Conservation (phyloP, 2,329 filamentous ascomycete species). For the Monosporascus sp. region DNA sequence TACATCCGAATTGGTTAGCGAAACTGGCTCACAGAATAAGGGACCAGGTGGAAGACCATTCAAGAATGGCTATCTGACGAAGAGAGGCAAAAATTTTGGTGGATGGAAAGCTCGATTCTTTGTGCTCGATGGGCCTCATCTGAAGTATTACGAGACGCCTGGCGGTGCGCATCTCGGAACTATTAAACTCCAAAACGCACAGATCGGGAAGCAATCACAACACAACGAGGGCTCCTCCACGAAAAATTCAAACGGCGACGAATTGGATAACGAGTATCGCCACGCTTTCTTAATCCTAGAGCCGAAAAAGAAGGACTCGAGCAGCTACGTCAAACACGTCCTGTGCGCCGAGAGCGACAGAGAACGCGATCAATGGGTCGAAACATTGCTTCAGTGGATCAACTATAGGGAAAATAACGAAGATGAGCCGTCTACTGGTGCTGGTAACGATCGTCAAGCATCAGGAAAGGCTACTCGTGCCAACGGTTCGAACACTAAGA, state of each 20-base stretch:
- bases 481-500: slow-evolving; percentile 35
- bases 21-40: slow-evolving; percentile 34
- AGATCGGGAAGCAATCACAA: slow-evolving; percentile 88
- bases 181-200: slow-evolving; percentile 84
- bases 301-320: slow-evolving; percentile 92
- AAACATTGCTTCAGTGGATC: slow-evolving; percentile 82
- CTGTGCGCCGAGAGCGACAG: slow-evolving; percentile 91
- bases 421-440: slow-evolving; percentile 38
- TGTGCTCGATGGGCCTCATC: slow-evolving; percentile 50
- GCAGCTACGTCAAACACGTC: slow-evolving; percentile 83
- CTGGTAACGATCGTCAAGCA: slow-evolving; percentile 34
- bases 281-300: slow-evolving; percentile 94
- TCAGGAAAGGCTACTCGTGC: slow-evolving; percentile 29
- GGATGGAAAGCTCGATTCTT: slow-evolving; percentile 87
- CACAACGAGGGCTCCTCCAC: slow-evolving; percentile 58
- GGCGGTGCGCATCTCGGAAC: slow-evolving; percentile 87
- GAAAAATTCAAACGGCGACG: slow-evolving; percentile 54
- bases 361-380: slow-evolving; percentile 92
- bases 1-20: slow-evolving; percentile 29
- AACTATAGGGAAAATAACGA: slow-evolving; percentile 63
- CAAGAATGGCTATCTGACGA: slow-evolving; percentile 89
- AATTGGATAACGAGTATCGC: slow-evolving; percentile 87
- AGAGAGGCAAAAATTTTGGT: slow-evolving; percentile 96
- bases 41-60: slow-evolving; percentile 62
- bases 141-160: slow-evolving; percentile 89